A percentile compares a stretch with the other conserved stretches of the same genome.
Evolutionary conservation across 352 stramenopile species (phyloP).

Genomic region (Pythium rhizo-oryzae): DNA sequence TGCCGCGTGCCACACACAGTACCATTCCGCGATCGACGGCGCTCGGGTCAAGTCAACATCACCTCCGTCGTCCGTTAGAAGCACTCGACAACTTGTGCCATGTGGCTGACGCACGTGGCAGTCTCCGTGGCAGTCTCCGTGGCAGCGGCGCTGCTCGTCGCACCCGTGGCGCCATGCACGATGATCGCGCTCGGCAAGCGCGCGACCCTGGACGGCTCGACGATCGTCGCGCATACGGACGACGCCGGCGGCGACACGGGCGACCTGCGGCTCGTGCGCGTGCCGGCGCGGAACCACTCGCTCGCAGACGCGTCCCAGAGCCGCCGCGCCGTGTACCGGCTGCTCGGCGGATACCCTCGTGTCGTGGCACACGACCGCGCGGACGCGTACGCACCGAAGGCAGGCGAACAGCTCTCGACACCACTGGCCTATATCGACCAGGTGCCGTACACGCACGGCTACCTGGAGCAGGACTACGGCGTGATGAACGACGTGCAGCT

Average conservation of each 20-base stretch:
- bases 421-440: slow-evolving; percentile 91
- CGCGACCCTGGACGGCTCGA: slow-evolving; percentile 83
- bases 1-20: neutral
- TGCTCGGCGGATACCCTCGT: slow-evolving; percentile 72
- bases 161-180: slow-evolving; percentile 55
- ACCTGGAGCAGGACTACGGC: slow-evolving; percentile 94
- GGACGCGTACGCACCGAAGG: slow-evolving; percentile 53
- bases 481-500: slow-evolving; percentile 96
- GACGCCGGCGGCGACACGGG: slow-evolving; percentile 76
- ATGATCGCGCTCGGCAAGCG: slow-evolving; percentile 86
- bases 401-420: slow-evolving; percentile 4
- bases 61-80: neutral
- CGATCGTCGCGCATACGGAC: slow-evolving; percentile 90
- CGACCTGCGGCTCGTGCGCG: slow-evolving; percentile 83
- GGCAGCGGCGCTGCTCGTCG: neutral
- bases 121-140: neutral
- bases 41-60: too few species aligned
- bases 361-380: slow-evolving; percentile 76
- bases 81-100: neutral
- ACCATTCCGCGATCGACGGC: neutral
- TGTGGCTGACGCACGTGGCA: neutral
- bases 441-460: slow-evolving; percentile 91
- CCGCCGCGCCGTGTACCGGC: slow-evolving; percentile 67
- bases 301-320: slow-evolving; percentile 9
- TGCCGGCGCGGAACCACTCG: slow-evolving; percentile 82